Evolutionary conservation across 768 basidiomycete genomes (phyloP).

Genomic region (Lanmaoa rubissima): DNA sequence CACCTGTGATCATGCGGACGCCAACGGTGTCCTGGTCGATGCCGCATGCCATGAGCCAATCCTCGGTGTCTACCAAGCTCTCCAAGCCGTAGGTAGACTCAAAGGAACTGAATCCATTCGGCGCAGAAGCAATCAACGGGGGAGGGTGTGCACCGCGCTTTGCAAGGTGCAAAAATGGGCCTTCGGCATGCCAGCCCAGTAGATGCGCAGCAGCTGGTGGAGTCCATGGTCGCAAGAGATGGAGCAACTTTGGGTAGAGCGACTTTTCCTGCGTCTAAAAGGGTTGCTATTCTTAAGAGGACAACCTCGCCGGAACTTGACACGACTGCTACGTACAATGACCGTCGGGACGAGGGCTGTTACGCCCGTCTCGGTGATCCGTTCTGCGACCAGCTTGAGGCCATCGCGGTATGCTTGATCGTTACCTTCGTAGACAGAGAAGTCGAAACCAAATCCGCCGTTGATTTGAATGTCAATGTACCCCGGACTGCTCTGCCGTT

Average conservation of each 20-base stretch:
- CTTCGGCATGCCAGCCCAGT: slow-evolving; percentile 90
- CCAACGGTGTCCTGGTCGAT: slow-evolving; percentile 38
- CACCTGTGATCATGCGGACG: slow-evolving; percentile 80
- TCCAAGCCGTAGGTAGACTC: slow-evolving; percentile 71
- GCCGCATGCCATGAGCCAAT: slow-evolving; percentile 57
- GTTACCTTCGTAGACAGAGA: slow-evolving; percentile 75
- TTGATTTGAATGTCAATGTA: slow-evolving; percentile 89
- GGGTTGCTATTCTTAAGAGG: background rate
- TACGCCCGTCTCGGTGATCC: slow-evolving; percentile 83
- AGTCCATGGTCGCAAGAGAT: slow-evolving; percentile 65
- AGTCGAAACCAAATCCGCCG: slow-evolving; percentile 86
- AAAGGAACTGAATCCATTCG: slow-evolving; percentile 62
- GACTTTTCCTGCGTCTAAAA: slow-evolving; percentile 74
- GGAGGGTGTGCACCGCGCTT: slow-evolving; percentile 84
- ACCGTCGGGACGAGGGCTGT: slow-evolving; percentile 73
- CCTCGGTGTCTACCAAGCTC: slow-evolving; percentile 61
- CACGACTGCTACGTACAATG: slow-evolving; percentile 49
- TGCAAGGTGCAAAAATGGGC: slow-evolving; percentile 79
- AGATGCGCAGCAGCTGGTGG: slow-evolving; percentile 64
- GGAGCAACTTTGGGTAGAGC: slow-evolving; percentile 67
- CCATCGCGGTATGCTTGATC: slow-evolving; percentile 67
- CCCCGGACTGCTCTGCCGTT: slow-evolving; percentile 57
- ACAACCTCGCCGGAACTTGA: background rate
- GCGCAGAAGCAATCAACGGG: slow-evolving; percentile 59
- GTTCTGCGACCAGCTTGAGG: slow-evolving; percentile 66